phyloP scores from a whole-genome alignment of 192 early-diverging fungal genomes.

The Rhizoclosmatium sp. region DNA sequence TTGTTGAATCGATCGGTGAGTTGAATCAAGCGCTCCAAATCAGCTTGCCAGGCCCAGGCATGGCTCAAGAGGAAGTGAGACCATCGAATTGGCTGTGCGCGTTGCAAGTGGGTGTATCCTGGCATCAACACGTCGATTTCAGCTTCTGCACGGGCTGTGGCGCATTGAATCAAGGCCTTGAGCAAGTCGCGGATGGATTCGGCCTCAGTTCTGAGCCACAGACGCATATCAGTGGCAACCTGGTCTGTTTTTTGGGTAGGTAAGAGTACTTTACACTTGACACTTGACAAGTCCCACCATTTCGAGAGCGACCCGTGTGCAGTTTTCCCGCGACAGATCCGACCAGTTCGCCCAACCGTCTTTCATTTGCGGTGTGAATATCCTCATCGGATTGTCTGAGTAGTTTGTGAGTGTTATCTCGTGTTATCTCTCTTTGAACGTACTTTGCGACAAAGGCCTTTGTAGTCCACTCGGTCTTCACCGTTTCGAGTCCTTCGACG shows the following conservation, averaged over 20 bases:
- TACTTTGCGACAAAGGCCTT: constrained; percentile 64
- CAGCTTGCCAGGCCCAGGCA: constrained; percentile 90
- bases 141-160: constrained; percentile 79
- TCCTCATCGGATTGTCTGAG: constrained; percentile 81
- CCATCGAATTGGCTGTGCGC: constrained; percentile 99
- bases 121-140: constrained; percentile 98
- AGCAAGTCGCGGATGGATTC: constrained; percentile 67
- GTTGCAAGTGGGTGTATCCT: constrained; percentile 98
- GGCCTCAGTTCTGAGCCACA: constrained; percentile 90
- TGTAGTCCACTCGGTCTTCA: constrained; percentile 83
- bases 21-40: constrained; percentile 84
- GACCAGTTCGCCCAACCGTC: constrained; percentile 90
- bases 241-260: constrained; percentile 67
- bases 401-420: neutral
- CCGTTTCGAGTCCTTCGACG: constrained; percentile 76
- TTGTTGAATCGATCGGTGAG: constrained; percentile 82
- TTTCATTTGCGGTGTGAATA: constrained; percentile 99
- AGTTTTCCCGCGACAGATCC: constrained; percentile 94
- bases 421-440: neutral
- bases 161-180: constrained; percentile 78
- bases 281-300: neutral
- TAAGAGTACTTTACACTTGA: neutral
- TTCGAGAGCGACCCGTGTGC: constrained; percentile 82
- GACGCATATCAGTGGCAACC: constrained; percentile 96
- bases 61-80: constrained; percentile 89